phyloP scores from a whole-genome alignment of 208 protist species.

The Acanthamoeba healyi region DNA sequence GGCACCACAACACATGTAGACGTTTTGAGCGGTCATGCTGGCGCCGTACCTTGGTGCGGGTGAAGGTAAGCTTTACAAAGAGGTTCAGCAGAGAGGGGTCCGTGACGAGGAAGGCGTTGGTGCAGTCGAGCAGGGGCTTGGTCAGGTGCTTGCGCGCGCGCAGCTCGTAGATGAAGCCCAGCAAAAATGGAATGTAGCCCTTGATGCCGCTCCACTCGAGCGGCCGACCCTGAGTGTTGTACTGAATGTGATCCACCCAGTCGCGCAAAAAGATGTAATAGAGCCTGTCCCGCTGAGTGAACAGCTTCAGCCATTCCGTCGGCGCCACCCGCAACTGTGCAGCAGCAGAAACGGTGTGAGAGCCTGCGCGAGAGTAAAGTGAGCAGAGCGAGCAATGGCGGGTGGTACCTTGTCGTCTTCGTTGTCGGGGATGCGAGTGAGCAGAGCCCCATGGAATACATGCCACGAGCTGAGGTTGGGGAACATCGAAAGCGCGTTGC shows the following conservation, averaged over 20 bases:
- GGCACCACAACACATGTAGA: too few species aligned
- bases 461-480: slow-evolving; percentile 51
- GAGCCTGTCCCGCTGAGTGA: slow-evolving; percentile 3
- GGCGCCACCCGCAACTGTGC: not conserved
- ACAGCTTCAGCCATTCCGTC: not conserved
- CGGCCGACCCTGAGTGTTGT: slow-evolving; percentile 5
- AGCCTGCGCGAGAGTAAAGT: not conserved
- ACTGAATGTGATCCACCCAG: slow-evolving; percentile 60
- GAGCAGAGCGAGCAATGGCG: not conserved
- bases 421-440: slow-evolving; percentile 18
- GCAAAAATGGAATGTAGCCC: slow-evolving; percentile 71
- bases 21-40: too few species aligned
- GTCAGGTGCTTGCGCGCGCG: slow-evolving; percentile 4
- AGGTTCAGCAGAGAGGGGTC: slow-evolving; percentile 66
- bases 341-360: not conserved
- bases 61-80: slow-evolving; percentile 57
- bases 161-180: slow-evolving; percentile 73
- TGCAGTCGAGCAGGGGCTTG: slow-evolving; percentile 73
- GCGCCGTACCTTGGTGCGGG: not conserved
- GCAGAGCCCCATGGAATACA: slow-evolving; percentile 28
- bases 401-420: slow-evolving; percentile 46
- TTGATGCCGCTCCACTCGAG: slow-evolving; percentile 55
- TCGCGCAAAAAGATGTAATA: slow-evolving; percentile 46
- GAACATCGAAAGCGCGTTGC: not conserved
- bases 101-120: slow-evolving; percentile 65